phyloP scores from a whole-genome alignment of 371 early-diverging fungal species.

The Umbelopsis sp. region DNA sequence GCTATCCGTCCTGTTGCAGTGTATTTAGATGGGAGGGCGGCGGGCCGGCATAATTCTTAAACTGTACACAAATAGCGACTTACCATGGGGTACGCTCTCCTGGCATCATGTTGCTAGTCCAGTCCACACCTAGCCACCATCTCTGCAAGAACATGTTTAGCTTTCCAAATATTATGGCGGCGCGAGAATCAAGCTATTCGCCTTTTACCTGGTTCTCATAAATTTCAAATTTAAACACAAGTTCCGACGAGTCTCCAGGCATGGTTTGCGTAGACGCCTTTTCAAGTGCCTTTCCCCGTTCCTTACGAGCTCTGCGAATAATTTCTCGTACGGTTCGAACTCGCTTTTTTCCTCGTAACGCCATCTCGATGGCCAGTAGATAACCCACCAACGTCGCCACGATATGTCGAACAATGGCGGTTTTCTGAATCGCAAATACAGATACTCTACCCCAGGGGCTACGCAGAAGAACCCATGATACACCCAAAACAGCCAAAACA shows the following conservation, averaged over 20 bases:
- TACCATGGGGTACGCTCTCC: constrained; percentile 45
- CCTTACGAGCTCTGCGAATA: constrained; percentile 17
- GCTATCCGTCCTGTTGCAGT: constrained; percentile 40
- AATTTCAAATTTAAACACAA: constrained; percentile 52
- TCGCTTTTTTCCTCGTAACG: constrained; percentile 4
- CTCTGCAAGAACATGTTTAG: constrained; percentile 24
- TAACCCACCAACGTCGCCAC: neutral
- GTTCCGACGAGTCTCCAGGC: constrained; percentile 33
- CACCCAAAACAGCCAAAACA: neutral
- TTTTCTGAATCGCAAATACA: constrained; percentile 1
- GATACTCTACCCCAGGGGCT: constrained; percentile 9
- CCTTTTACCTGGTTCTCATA: constrained; percentile 46
- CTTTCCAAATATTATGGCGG: too few species aligned
- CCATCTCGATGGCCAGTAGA: constrained; percentile 13
- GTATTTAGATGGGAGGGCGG: too few species aligned
- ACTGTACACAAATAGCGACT: neutral
- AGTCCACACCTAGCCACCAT: constrained; percentile 54
- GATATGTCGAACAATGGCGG: constrained; percentile 1
- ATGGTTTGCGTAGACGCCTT: constrained; percentile 10
- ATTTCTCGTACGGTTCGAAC: constrained; percentile 17
- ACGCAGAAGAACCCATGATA: neutral
- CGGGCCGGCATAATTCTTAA: neutral
- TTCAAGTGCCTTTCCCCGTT: constrained; percentile 15
- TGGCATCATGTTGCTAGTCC: constrained; percentile 55
- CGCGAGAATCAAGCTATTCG: neutral